Conservation (phyloP, 345 rosid genomes). For the Tarenaya hassleriana region DNA sequence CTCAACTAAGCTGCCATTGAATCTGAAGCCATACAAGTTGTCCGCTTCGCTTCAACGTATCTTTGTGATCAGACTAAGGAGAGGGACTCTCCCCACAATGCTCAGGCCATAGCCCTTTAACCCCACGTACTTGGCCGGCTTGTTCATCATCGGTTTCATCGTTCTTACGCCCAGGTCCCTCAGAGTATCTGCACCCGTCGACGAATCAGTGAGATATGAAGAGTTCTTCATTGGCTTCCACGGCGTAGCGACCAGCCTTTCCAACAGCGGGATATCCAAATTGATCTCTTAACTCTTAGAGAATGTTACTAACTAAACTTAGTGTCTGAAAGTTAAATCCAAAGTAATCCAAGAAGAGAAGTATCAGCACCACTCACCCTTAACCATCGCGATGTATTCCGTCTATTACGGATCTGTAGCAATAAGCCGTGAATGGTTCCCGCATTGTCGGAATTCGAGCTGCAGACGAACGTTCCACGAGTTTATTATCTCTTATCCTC, state of each 20-base stretch:
- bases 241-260: slow-evolving; percentile 79
- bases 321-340: background rate
- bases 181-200: slow-evolving; percentile 45
- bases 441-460: slow-evolving; percentile 86
- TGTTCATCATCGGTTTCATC: slow-evolving; percentile 88
- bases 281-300: too few relatives aligned
- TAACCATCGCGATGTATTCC: slow-evolving; percentile 98
- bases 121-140: slow-evolving; percentile 75
- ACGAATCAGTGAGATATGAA: slow-evolving; percentile 40
- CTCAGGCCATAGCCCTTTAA: slow-evolving; percentile 73
- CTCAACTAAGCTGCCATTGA: slow-evolving; percentile 28
- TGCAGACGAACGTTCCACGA: slow-evolving; percentile 68
- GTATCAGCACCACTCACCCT: slow-evolving; percentile 44
- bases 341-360: background rate
- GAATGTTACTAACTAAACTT: background rate
- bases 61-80: slow-evolving; percentile 57
- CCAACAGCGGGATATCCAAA: too few relatives aligned
- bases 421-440: slow-evolving; percentile 83
- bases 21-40: slow-evolving; percentile 44
- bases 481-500: slow-evolving; percentile 74
- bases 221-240: slow-evolving; percentile 88
- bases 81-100: slow-evolving; percentile 63
- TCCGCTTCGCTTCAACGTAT: slow-evolving; percentile 64
- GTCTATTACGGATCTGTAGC: slow-evolving; percentile 72
- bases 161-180: slow-evolving; percentile 75